Base-by-base conservation (phyloP, 495 filamentous ascomycete genomes). In the Neurospora sp. region DNA sequence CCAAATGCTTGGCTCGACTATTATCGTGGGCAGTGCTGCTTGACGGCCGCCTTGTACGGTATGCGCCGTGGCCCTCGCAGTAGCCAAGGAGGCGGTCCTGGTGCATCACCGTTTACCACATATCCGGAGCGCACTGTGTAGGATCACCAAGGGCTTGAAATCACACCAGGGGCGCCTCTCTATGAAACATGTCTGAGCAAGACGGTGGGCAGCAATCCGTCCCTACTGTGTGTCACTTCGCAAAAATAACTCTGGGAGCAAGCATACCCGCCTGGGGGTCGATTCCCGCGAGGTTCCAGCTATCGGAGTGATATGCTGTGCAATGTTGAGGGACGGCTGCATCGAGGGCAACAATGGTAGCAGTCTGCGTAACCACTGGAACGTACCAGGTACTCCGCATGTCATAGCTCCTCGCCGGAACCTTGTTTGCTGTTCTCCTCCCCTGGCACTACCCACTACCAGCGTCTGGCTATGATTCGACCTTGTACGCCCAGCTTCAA, bases 401-500 rank as follows among this genome's bases (percentile, higher is more conserved):
- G 53, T 65, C 53, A 61, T 35, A 61, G 22, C 27, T 61, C 53
- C 53, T 31, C 27, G 53, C 53, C 53, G 53, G 53, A 37, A 65
- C 53, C 27, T 65, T 35, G 53, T 65, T 65, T 65, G 53, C 53
- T 27, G 45, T 53, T 12, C 45, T 53, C 45, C 35, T 53, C 45
- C 35, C 70, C n/a, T 71, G 70, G 69, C 48, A 35, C 22, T 65
- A 59, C 53, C 53, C 35, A 14, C 53, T 37, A 35, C 14, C 71
- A 72, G 20, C 71, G 40, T 31, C 65, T 44, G 65, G 40, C 65
- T 41, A 65, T 65, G 40, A 70, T 40, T 69, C 68, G 71, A 41
- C 71, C 68, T 31, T 40, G 39, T 41, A 44, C 38, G 39, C 68
- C 20, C 68, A 31, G 37, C 20, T 22, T n/a, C 68, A 70, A 70